Evolutionary conservation across 495 filamentous ascomycete species (phyloP).

Genomic region (Aspergillus asperescens): DNA sequence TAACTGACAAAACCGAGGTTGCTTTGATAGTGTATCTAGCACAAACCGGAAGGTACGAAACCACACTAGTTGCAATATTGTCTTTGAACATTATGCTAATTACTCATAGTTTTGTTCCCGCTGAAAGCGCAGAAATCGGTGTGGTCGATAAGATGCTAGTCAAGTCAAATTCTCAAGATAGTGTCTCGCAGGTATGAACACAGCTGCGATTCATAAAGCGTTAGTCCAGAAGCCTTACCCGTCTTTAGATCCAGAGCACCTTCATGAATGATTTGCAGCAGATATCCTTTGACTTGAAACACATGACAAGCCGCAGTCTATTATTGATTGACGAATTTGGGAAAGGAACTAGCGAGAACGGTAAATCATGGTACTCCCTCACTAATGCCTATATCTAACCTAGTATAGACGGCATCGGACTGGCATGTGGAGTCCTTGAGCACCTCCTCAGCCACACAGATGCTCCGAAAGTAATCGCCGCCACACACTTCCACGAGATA

Average conservation of each 20-base stretch:
- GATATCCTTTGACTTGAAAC: constrained; percentile 68
- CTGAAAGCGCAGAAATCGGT: constrained; percentile 70
- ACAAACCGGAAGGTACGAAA: constrained; percentile 67
- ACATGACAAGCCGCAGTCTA: constrained; percentile 72
- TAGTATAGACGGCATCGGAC: constrained; percentile 67
- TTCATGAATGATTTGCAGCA: constrained; percentile 94
- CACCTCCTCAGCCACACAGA: constrained; percentile 59
- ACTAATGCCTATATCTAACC: not conserved
- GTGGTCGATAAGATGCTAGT: constrained; percentile 92
- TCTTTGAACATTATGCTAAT: not conserved
- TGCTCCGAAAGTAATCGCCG: constrained; percentile 77
- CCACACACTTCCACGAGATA: constrained; percentile 94
- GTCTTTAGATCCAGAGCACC: constrained; percentile 66
- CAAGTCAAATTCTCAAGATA: constrained; percentile 80
- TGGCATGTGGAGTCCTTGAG: constrained; percentile 77
- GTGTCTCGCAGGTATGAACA: constrained; percentile 57
- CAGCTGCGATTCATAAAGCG: not conserved
- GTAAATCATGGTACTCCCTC: constrained; percentile 23
- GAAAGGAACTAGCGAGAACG: constrained; percentile 77
- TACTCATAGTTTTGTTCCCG: constrained; percentile 68
- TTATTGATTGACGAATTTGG: constrained; percentile 93
- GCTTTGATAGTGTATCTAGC: constrained; percentile 93
- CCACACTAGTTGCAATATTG: not conserved
- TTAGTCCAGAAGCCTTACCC: constrained; percentile 4
- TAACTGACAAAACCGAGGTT: constrained; percentile 31